Evolutionary conservation across 352 stramenopile genomes (phyloP).

Genomic region (Thraustochytrium sp.): DNA sequence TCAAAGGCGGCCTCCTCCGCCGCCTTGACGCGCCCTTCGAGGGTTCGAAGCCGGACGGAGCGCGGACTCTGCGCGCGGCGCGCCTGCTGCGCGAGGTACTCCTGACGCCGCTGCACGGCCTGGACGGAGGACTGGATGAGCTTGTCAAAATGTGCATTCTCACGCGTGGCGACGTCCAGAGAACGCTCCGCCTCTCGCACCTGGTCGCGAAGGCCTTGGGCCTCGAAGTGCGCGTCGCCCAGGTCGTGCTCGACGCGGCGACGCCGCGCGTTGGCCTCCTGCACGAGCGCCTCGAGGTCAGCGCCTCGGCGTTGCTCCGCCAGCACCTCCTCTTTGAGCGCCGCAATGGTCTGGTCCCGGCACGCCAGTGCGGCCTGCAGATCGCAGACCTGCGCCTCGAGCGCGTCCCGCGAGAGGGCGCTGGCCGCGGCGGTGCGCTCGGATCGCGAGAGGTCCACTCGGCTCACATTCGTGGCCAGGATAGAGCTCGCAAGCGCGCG

Average conservation of each 20-base stretch:
- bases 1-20: slow-evolving; percentile 4
- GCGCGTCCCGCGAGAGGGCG: not conserved
- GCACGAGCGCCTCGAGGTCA: not conserved
- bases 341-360: not conserved
- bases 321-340: not conserved
- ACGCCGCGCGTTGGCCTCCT: slow-evolving; percentile 10
- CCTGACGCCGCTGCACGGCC: not conserved
- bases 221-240: slow-evolving; percentile 25
- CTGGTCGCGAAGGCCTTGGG: slow-evolving; percentile 4
- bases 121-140: slow-evolving; percentile 10
- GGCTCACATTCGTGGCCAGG: not conserved
- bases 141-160: slow-evolving; percentile 27
- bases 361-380: not conserved
- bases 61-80: not conserved
- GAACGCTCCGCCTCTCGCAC: not conserved
- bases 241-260: not conserved
- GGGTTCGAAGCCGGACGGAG: not conserved
- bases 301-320: not conserved
- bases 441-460: not conserved
- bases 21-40: slow-evolving; percentile 18
- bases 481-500: slow-evolving; percentile 7
- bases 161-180: not conserved
- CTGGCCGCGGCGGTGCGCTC: not conserved
- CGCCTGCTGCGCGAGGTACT: not conserved
- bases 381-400: not conserved